Percentiles rank a stretch among this genome's conserved stretches.
phyloP scores from a whole-genome alignment of 2,329 filamentous ascomycete genomes.

The Hymenotorrendiella dingleyae region DNA sequence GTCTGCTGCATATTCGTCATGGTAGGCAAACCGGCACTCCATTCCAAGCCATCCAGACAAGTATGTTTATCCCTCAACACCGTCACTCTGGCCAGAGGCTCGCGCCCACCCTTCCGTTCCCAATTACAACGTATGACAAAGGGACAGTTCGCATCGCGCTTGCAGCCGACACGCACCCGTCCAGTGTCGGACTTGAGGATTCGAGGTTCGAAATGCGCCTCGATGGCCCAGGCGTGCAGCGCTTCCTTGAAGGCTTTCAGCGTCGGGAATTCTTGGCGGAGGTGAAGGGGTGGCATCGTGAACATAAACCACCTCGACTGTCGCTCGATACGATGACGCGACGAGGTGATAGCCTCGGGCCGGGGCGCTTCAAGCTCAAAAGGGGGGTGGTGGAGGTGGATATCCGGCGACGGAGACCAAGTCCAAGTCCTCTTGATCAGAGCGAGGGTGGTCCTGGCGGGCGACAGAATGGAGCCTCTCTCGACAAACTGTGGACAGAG shows the following conservation, averaged over 20 bases:
- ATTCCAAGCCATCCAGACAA: conserved; percentile 27
- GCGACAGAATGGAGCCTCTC: too few species aligned
- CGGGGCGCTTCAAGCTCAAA: too few species aligned
- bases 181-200: conserved; percentile 31
- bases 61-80: conserved; percentile 29
- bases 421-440: too few species aligned
- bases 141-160: conserved; percentile 28
- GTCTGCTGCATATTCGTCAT: background rate
- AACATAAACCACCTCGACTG: background rate
- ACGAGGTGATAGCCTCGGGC: too few species aligned
- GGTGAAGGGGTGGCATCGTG: conserved; percentile 28
- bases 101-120: conserved; percentile 27
- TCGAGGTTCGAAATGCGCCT: conserved; percentile 31
- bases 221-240: conserved; percentile 31
- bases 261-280: conserved; percentile 30
- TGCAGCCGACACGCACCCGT: conserved; percentile 31
- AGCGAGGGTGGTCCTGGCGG: too few species aligned
- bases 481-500: too few species aligned
- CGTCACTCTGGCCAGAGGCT: conserved; percentile 28
- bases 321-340: too few species aligned
- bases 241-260: conserved; percentile 31
- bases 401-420: too few species aligned
- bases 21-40: background rate
- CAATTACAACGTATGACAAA: conserved; percentile 31
- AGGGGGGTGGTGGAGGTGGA: too few species aligned